Evolutionary conservation across 345 rosid genomes (phyloP).

Genomic region (Psidium friedrichsthalianum): DNA sequence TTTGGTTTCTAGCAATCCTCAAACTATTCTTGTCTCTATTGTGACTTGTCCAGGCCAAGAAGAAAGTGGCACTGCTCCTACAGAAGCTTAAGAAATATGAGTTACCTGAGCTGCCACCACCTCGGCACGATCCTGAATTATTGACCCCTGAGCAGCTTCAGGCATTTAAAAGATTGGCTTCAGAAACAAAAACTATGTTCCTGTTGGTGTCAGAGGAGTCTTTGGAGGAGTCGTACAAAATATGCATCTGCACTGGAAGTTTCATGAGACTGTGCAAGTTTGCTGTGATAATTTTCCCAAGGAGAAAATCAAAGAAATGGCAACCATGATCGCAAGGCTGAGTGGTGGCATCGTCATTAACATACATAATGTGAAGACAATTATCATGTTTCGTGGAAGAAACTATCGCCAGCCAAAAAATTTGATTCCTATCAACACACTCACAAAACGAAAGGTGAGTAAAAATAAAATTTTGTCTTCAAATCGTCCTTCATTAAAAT

Average conservation of each 20-base stretch:
- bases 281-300: conserved; percentile 90
- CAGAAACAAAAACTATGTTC: conserved; percentile 83
- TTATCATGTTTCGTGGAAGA: conserved; percentile 96
- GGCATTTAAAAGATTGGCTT: conserved; percentile 84
- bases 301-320: conserved; percentile 95
- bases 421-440: conserved; percentile 89
- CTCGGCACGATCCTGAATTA: conserved; percentile 90
- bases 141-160: conserved; percentile 75
- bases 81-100: conserved; percentile 95
- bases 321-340: conserved; percentile 74
- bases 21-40: background rate
- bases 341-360: conserved; percentile 90
- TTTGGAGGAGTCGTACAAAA: conserved; percentile 98
- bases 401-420: conserved; percentile 92
- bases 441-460: conserved; percentile 87
- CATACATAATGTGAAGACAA: conserved; percentile 78
- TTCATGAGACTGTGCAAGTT: conserved; percentile 97
- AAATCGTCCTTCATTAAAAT: background rate
- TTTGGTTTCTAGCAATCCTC: background rate
- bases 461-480: background rate
- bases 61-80: conserved; percentile 78
- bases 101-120: conserved; percentile 78
- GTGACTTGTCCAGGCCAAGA: conserved; percentile 59
- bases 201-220: conserved; percentile 97
- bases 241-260: conserved; percentile 99